These are phyloP conservation scores for Bauhinia variegata DNA, from an alignment of 306 rosid genomes.

Conservation along the genomic window DNA sequence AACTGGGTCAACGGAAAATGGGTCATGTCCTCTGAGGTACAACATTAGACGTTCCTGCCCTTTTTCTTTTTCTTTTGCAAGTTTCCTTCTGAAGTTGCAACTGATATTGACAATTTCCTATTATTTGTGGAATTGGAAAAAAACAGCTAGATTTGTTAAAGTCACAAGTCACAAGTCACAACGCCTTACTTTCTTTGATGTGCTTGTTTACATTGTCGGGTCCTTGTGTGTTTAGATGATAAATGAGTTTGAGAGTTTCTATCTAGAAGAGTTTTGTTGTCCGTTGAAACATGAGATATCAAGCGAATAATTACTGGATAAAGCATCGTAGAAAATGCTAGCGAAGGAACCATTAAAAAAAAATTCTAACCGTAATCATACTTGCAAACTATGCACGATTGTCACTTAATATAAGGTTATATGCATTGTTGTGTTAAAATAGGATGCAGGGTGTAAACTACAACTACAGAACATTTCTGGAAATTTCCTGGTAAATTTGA, in stretches of 20 bases:
- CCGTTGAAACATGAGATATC: constrained; percentile 22
- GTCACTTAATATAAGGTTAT: background rate
- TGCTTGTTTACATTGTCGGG: constrained; percentile 14
- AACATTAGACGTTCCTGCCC: background rate
- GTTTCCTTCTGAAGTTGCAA: background rate
- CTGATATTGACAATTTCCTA: background rate
- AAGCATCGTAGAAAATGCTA: background rate
- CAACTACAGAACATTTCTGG: constrained; percentile 1
- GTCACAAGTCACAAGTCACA: no score
- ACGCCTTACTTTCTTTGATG: background rate
- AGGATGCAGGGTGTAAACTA: constrained; percentile 1
- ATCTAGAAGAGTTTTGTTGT: constrained; percentile 17
- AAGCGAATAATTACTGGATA: constrained; percentile 11
- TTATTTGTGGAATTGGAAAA: constrained; percentile 5
- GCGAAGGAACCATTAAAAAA: background rate
- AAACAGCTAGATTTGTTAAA: background rate
- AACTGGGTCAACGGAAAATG: constrained; percentile 55
- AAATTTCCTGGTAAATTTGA: background rate
- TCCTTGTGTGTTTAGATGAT: constrained; percentile 14
- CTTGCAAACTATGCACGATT: background rate
- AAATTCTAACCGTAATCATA: no score
- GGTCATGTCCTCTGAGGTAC: constrained; percentile 49
- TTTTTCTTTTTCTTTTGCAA: background rate
- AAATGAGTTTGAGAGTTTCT: background rate
- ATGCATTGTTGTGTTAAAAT: background rate